Evolutionary conservation across 495 filamentous ascomycete genomes (phyloP), one percentile per base, ranked within the genome.

Genomic region (Aspergillus biplanus): DNA sequence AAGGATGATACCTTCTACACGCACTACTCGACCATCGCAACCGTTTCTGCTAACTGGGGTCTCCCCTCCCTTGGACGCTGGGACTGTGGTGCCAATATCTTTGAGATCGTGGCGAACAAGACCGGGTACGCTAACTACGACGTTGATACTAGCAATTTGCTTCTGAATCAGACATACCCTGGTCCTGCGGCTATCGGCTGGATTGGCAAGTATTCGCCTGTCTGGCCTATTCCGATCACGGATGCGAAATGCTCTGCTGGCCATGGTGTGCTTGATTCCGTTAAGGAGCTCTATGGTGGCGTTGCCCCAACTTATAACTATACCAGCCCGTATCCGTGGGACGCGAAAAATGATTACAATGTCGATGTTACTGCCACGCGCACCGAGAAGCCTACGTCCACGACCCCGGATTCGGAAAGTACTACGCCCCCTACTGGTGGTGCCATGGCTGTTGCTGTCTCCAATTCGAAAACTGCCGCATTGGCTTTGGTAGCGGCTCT

Each of bases 11-110:
- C 78, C 56, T 91, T 85, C 81, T 92, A 92, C 79, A 86, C 85
- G 67, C 88, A 91, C 78, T 92, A 89, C 81, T 88, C 83, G 52
- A 80, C 81, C 65, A 81, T 92, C 66, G 77, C 89, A 31, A 86
- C 87, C 16, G 80, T 87, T 11, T 76, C 82, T 27, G 85, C 84
- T 5, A 92, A 92, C 78, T 90, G 86, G 86, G 84, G 69, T 6
- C 75, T 89, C 52, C 82, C 83, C 6, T 85, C 81, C 35, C 77
- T 89, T 9, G 87, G 87, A n/a, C 76, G 87, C 69, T 89, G 85
- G 72, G 86, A 89, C 65, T 85, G 86, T 55, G 86, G 85, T 54
- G 86, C 87, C 8, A 89, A 89, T 58, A 77, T 89, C 16, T 85
- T 88, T 64, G 64, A 75, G 49, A 69, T 83, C 8, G 77, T 86